Evolutionary conservation across 1,284 basidiomycete genomes (phyloP).

Genomic region (Malassezia slooffiae): DNA sequence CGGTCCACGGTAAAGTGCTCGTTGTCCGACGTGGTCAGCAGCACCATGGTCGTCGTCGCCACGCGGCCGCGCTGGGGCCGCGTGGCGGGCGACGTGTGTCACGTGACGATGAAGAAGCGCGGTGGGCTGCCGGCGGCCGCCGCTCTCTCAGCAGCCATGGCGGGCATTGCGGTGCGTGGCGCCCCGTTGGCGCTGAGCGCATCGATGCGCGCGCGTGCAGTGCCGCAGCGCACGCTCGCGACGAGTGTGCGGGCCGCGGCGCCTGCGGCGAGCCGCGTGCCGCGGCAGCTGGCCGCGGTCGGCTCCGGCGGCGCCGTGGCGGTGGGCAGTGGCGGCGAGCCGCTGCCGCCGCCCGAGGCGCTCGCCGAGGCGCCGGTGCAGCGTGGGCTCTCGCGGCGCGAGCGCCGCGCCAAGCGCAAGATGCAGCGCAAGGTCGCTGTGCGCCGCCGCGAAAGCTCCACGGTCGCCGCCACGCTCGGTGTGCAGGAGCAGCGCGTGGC

Average conservation of each 20-base stretch:
- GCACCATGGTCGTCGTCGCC: constrained; percentile 23
- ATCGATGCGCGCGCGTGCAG: no score
- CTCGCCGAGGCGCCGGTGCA: not conserved
- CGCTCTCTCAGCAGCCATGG: no score
- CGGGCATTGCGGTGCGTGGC: no score
- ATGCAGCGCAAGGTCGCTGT: constrained; percentile 23
- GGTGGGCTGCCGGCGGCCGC: no score
- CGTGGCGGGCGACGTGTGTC: not conserved
- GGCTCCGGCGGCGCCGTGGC: constrained; percentile 6
- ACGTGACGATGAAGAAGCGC: not conserved
- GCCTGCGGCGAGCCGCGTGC: not conserved
- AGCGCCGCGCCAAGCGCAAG: constrained; percentile 30
- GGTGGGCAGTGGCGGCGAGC: constrained; percentile 2
- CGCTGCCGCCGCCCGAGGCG: not conserved
- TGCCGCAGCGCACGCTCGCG: not conserved
- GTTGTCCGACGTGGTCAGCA: constrained; percentile 65
- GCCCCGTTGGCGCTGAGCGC: no score
- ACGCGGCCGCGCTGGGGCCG: not conserved
- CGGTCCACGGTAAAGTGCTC: constrained; percentile 88
- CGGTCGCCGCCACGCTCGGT: constrained; percentile 35
- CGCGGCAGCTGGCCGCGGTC: not conserved
- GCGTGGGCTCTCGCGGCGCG: constrained; percentile 16
- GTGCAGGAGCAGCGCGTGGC: constrained; percentile 25
- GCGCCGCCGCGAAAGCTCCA: constrained; percentile 19
- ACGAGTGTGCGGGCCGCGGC: not conserved